phyloP scores from a whole-genome alignment of 257 asterid genomes.

The Nicotiana tabacum region DNA sequence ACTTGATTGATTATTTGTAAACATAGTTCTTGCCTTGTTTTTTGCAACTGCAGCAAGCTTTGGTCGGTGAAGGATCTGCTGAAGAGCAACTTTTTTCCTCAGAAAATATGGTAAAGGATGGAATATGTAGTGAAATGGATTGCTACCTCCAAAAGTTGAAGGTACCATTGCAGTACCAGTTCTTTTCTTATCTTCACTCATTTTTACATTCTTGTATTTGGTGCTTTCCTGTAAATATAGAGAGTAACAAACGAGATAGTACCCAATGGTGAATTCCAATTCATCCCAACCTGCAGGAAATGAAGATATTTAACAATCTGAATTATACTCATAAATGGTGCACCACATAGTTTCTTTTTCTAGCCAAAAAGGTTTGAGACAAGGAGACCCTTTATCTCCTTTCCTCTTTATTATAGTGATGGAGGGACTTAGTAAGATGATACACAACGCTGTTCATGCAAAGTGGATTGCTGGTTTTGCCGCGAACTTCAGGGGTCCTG shows the following conservation, averaged over 20 bases:
- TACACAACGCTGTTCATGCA: too few relatives aligned
- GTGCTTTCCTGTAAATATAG: slow-evolving; percentile 5
- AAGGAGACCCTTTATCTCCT: too few relatives aligned
- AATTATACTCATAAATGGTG: neutral
- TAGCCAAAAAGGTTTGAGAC: too few relatives aligned
- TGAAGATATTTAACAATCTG: neutral
- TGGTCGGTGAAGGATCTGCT: slow-evolving; percentile 95
- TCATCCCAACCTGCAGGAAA: neutral
- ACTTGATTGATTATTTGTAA: neutral
- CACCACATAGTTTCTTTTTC: too few relatives aligned
- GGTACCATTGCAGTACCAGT: slow-evolving; percentile 37
- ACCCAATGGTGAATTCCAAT: neutral
- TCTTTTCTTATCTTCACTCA: slow-evolving; percentile 11
- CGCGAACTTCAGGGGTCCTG: too few relatives aligned
- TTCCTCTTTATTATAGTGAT: too few relatives aligned
- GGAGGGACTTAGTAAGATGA: too few relatives aligned
- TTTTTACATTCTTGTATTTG: neutral
- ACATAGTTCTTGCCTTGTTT: slow-evolving; percentile 19
- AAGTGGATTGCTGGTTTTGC: too few relatives aligned
- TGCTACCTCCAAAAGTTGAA: slow-evolving; percentile 62
- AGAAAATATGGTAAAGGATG: slow-evolving; percentile 44
- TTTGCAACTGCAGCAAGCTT: slow-evolving; percentile 72
- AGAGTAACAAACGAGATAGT: neutral
- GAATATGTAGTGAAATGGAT: slow-evolving; percentile 58
- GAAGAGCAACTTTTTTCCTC: slow-evolving; percentile 86